Evolutionary conservation across 1,284 basidiomycete species (phyloP).

Genomic region (Inonotus obliquus): DNA sequence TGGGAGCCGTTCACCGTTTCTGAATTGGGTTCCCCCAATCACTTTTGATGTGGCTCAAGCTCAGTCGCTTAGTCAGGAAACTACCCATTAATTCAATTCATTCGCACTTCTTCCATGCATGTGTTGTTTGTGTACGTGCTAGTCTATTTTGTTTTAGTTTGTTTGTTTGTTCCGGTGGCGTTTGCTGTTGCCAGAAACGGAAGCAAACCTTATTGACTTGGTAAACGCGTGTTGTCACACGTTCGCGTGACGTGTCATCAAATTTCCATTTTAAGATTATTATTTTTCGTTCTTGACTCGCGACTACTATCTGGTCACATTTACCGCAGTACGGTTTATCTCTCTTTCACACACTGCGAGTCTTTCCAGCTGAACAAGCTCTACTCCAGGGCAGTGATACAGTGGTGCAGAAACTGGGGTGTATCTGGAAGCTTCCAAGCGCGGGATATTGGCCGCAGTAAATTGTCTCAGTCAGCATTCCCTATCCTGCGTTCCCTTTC

Average conservation of each 20-base stretch:
- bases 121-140: neutral
- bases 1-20: neutral
- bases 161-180: neutral
- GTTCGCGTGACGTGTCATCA: neutral
- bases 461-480: neutral
- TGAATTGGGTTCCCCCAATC: neutral
- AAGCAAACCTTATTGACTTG: conserved; percentile 6
- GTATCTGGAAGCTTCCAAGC: neutral
- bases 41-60: neutral
- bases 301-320: neutral
- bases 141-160: neutral
- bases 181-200: neutral
- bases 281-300: neutral
- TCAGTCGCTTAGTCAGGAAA: neutral
- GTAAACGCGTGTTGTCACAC: conserved; percentile 5
- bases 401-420: neutral
- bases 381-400: neutral
- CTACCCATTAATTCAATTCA: neutral
- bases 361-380: neutral
- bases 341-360: neutral
- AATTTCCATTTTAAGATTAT: neutral
- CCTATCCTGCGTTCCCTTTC: neutral
- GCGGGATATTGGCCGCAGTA: neutral
- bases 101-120: neutral
- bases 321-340: neutral